Evolutionary conservation across 768 basidiomycete genomes (phyloP).

Genomic region (Leucocoprinus leucothites): DNA sequence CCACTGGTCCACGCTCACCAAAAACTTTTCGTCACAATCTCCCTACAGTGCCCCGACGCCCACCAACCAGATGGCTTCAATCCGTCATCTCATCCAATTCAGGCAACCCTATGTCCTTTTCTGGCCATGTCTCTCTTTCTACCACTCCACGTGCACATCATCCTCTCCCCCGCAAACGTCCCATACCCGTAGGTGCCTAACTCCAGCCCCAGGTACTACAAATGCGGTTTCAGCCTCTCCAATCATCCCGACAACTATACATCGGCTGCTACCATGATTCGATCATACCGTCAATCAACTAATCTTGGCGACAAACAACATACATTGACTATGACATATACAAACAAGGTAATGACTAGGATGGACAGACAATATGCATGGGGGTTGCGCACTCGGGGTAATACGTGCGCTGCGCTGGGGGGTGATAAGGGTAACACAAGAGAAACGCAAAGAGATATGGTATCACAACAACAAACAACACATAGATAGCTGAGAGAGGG

Average conservation of each 20-base stretch:
- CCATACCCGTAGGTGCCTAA: too few relatives aligned
- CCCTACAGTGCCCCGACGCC: too few relatives aligned
- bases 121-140: not conserved
- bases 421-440: not conserved
- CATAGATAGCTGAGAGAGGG: not conserved
- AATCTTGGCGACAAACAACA: too few relatives aligned
- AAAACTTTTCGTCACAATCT: too few relatives aligned
- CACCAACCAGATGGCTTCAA: not conserved
- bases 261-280: too few relatives aligned
- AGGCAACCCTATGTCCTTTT: constrained; percentile 9
- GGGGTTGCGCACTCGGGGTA: constrained; percentile 5
- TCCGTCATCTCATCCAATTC: constrained; percentile 4
- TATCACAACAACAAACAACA: not conserved
- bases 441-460: not conserved
- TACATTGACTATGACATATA: too few relatives aligned
- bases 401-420: not conserved
- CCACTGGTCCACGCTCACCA: too few relatives aligned
- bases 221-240: too few relatives aligned
- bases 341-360: not conserved
- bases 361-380: not conserved
- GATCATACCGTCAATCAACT: too few relatives aligned
- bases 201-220: too few relatives aligned
- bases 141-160: not conserved
- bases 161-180: too few relatives aligned
- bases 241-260: too few relatives aligned